Evolutionary conservation across 495 filamentous ascomycete genomes (phyloP).

Genomic region (Rostrohypoxylon terebratum): DNA sequence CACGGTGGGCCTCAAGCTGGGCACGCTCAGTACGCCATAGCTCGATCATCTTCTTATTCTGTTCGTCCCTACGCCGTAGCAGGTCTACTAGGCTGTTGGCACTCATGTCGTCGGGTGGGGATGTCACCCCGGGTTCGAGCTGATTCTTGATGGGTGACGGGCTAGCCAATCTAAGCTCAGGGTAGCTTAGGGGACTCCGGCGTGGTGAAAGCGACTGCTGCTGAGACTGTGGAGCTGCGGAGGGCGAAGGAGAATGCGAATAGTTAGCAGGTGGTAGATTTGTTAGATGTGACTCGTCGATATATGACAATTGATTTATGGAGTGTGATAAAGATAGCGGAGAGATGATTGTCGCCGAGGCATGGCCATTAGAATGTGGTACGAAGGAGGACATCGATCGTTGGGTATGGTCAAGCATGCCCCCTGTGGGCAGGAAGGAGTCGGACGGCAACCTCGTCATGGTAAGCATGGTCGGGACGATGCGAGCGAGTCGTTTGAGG

Average conservation of each 20-base stretch:
- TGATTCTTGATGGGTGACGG: constrained; percentile 36
- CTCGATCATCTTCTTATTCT: constrained; percentile 55
- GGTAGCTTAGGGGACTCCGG: constrained; percentile 24
- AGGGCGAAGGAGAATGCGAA: constrained; percentile 43
- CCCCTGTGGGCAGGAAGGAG: constrained; percentile 41
- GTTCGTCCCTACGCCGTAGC: constrained; percentile 56
- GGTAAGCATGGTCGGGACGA: constrained; percentile 38
- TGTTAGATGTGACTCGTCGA: constrained; percentile 44
- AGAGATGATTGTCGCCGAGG: constrained; percentile 55
- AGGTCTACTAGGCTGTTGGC: constrained; percentile 44
- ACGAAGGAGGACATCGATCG: constrained; percentile 32
- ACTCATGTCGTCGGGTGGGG: constrained; percentile 36
- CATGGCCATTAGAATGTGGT: constrained; percentile 47
- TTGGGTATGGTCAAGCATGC: constrained; percentile 41
- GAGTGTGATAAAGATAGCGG: constrained; percentile 55
- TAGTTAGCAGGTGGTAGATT: constrained; percentile 44
- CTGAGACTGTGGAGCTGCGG: constrained; percentile 23
- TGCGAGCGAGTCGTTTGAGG: constrained; percentile 1
- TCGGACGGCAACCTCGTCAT: constrained; percentile 44
- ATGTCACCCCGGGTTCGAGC: constrained; percentile 27
- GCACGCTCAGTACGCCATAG: constrained; percentile 61
- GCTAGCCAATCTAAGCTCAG: constrained; percentile 38
- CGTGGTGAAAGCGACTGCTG: constrained; percentile 48
- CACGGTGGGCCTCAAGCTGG: constrained; percentile 58
- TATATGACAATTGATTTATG: constrained; percentile 46